These are phyloP conservation scores for Amphirosellinia nigrospora DNA, from an alignment of 495 filamentous ascomycete genomes.

Conservation along the genomic window DNA sequence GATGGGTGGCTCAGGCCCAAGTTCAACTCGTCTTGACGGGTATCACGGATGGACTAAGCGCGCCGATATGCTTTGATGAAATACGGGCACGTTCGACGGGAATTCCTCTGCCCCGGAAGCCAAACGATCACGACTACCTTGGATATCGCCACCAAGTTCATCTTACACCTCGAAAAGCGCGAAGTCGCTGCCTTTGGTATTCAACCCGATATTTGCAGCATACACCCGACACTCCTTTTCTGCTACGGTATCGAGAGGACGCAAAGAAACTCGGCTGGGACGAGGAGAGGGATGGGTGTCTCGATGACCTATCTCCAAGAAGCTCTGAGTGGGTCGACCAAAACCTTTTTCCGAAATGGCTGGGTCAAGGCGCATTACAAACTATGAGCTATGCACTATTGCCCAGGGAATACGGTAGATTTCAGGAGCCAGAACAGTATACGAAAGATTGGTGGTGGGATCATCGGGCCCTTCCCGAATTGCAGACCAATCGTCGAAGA, in stretches of 20 bases:
- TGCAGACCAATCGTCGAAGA: too few relatives aligned
- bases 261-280: neutral
- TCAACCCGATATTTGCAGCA: neutral
- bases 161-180: neutral
- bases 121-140: slow-evolving; percentile 8
- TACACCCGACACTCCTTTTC: neutral
- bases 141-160: neutral
- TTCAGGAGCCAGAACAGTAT: neutral
- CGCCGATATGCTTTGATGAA: neutral
- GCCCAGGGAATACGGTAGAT: neutral
- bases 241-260: neutral
- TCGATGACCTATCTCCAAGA: neutral
- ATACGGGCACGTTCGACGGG: neutral
- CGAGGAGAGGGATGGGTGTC: neutral
- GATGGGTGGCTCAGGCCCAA: neutral
- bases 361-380: neutral
- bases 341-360: neutral
- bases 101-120: neutral
- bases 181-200: neutral
- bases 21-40: neutral
- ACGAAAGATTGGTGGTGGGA: slow-evolving; percentile 11
- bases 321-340: slow-evolving; percentile 1
- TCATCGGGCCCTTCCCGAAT: slow-evolving; percentile 2
- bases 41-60: neutral
- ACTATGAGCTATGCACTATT: neutral